Evolutionary conservation across 805 yeast species (phyloP), one percentile per base, ranked within the genome.

Genomic region (Saccharomycopsis babjevae): DNA sequence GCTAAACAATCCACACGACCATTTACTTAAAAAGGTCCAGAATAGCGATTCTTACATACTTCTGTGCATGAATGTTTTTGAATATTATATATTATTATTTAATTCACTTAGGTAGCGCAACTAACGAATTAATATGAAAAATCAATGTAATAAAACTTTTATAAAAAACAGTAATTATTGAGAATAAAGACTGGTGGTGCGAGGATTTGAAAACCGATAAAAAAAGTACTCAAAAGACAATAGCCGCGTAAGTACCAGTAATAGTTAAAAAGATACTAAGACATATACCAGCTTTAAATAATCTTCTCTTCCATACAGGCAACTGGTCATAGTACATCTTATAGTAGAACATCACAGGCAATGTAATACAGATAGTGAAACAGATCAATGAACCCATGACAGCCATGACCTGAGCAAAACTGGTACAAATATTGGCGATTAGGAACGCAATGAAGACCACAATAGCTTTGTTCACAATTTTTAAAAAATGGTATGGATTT

Each of bases 331-430:
- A 69, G 68, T 78, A 80, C 25, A 84, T 70, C 66, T 74, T 78
- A 58, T 83, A 68, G 70, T 89, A 86, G 70, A 88, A 88, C 11
- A 78, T 68, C 13, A 86, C 71, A 1, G 96, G 96, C 42, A 84
- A 77, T 1, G 87, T 81, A 59, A 88, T 75, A 70, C 96, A 88
- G 50, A 88, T 82, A 2, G 86, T 77, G 68, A 86, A 84, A 66
- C 94, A 88, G 61, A 89, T 81, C 1, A 87, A 79, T 34, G 88
- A 77, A 1, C 96, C 96, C 65, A 88, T 69, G 56, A 89, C 78
- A 1, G 92, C 85, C 77, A 89, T 84, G 58, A 89, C 80, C 61
- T 78, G 79, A 62, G 89, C 96, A 70, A 88, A 89, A 63, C 85
- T 83, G 0, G 89, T 86, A 68, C 88, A 78, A 28, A 83, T 20